Evolutionary conservation across 2,329 filamentous ascomycete genomes (phyloP).

Genomic region (Phialophora expanda): DNA sequence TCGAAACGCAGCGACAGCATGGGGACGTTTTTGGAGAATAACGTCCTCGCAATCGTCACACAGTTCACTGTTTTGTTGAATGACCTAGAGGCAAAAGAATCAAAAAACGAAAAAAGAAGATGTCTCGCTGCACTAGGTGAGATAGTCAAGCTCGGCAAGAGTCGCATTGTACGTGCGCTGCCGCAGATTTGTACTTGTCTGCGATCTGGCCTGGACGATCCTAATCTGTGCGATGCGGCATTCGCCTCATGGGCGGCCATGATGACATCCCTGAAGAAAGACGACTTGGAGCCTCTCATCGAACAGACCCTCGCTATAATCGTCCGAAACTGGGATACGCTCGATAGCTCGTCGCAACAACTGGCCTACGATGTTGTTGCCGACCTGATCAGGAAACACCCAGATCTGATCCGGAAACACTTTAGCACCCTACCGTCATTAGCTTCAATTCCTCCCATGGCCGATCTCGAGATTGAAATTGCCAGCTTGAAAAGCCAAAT

Average conservation of each 20-base stretch:
- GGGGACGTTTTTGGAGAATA: slow-evolving; percentile 76
- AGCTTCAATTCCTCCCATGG: slow-evolving; percentile 69
- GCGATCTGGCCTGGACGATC: slow-evolving; percentile 77
- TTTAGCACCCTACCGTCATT: slow-evolving; percentile 81
- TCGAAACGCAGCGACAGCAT: slow-evolving; percentile 63
- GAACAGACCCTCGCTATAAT: slow-evolving; percentile 91
- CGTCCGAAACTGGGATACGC: slow-evolving; percentile 74
- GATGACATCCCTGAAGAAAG: slow-evolving; percentile 73
- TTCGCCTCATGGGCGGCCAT: slow-evolving; percentile 85
- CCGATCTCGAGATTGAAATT: slow-evolving; percentile 70
- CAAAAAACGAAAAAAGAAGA: slow-evolving; percentile 71
- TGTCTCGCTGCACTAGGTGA: slow-evolving; percentile 85
- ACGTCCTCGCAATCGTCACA: slow-evolving; percentile 86
- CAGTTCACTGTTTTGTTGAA: slow-evolving; percentile 80
- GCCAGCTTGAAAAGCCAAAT: slow-evolving; percentile 67
- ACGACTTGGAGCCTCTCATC: slow-evolving; percentile 78
- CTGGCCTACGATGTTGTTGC: slow-evolving; percentile 68
- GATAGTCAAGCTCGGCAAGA: slow-evolving; percentile 78
- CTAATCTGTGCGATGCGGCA: slow-evolving; percentile 75
- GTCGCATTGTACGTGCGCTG: slow-evolving; percentile 75
- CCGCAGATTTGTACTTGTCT: slow-evolving; percentile 93
- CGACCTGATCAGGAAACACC: slow-evolving; percentile 68
- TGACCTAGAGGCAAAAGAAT: slow-evolving; percentile 64
- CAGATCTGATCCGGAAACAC: slow-evolving; percentile 65
- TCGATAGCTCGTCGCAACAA: slow-evolving; percentile 66